These are phyloP conservation scores for Fusarium sp. DNA, from an alignment of 2,329 filamentous ascomycete species.

Conservation along the genomic window DNA sequence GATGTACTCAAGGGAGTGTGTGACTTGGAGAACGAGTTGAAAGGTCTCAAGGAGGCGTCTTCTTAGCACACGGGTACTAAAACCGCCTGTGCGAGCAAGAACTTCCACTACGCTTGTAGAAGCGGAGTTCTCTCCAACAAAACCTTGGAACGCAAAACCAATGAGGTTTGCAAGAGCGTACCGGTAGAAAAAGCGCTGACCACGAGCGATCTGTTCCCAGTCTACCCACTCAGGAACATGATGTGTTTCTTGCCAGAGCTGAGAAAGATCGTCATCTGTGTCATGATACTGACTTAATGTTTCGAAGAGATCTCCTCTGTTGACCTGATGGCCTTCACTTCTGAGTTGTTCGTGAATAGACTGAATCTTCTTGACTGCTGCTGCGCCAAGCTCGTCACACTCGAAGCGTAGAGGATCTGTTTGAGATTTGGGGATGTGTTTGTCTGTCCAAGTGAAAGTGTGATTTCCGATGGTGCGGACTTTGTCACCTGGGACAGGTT, in stretches of 20 bases:
- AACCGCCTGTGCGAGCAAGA: conserved; percentile 73
- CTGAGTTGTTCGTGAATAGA: conserved; percentile 3
- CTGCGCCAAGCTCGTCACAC: conserved; percentile 17
- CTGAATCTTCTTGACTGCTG: conserved; percentile 11
- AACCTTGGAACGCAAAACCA: conserved; percentile 55
- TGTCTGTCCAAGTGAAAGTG: conserved; percentile 13
- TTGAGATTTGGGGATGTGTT: conserved; percentile 19
- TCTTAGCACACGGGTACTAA: conserved; percentile 69
- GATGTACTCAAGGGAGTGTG: conserved; percentile 66
- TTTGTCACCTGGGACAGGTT: not conserved
- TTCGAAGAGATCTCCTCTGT: conserved; percentile 18
- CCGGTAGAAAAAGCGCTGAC: conserved; percentile 72
- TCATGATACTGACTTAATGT: conserved; percentile 3
- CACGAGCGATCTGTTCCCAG: conserved; percentile 72
- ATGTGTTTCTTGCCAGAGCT: conserved; percentile 58
- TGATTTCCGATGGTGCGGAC: conserved; percentile 20
- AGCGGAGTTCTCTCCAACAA: conserved; percentile 55
- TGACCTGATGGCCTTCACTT: not conserved
- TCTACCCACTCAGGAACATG: conserved; percentile 73
- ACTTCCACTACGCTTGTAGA: conserved; percentile 72
- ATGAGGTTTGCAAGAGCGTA: conserved; percentile 71
- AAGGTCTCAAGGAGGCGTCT: conserved; percentile 64
- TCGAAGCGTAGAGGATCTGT: conserved; percentile 22
- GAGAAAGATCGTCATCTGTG: conserved; percentile 4
- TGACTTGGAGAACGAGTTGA: conserved; percentile 65